Evolutionary conservation across 2,329 filamentous ascomycete species (phyloP).

Genomic region (Alternaria brassicicola): DNA sequence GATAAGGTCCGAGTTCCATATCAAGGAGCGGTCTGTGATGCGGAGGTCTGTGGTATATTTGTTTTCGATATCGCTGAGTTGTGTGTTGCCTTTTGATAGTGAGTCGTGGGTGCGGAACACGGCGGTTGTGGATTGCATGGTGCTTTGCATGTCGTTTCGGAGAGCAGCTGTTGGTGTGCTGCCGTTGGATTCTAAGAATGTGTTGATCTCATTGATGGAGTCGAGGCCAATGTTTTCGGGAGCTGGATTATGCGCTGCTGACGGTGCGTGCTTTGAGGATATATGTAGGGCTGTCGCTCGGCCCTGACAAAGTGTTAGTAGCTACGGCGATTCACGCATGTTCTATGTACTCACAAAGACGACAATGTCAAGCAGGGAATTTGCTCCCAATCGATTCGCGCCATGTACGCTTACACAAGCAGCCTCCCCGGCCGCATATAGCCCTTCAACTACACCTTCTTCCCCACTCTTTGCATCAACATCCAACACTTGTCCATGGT

Average conservation of each 20-base stretch:
- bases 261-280: conserved; percentile 48
- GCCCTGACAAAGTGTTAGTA: conserved; percentile 35
- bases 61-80: conserved; percentile 45
- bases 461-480: conserved; percentile 38
- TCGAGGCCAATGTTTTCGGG: conserved; percentile 45
- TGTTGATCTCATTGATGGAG: conserved; percentile 46
- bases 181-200: conserved; percentile 48
- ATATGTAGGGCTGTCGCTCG: conserved; percentile 54
- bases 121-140: conserved; percentile 55
- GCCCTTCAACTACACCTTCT: conserved; percentile 53
- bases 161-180: conserved; percentile 48
- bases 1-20: conserved; percentile 59
- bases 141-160: conserved; percentile 53
- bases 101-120: conserved; percentile 54
- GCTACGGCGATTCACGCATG: not conserved
- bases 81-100: conserved; percentile 41
- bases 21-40: conserved; percentile 52
- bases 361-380: conserved; percentile 58
- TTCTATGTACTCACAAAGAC: conserved; percentile 49
- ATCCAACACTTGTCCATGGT: conserved; percentile 55
- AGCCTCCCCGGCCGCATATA: conserved; percentile 58
- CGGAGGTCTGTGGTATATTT: conserved; percentile 46
- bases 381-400: conserved; percentile 57
- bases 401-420: conserved; percentile 59
- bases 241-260: conserved; percentile 42